Conservation (phyloP, 257 asterid species). For the Nicotiana noctiflora region DNA sequence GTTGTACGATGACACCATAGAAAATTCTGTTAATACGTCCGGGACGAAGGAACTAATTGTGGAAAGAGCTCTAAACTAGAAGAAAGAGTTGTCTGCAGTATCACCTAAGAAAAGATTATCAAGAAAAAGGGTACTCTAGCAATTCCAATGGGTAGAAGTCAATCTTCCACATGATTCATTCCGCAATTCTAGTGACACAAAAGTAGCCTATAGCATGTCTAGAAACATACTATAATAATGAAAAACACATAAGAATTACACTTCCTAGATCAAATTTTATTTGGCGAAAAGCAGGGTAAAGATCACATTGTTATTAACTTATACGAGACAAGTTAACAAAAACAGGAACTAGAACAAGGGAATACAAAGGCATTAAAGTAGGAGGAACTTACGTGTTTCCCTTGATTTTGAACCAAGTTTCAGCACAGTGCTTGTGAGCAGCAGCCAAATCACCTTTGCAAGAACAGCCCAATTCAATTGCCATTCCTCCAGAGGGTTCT, state of each 20-base stretch:
- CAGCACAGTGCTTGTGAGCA: conserved; percentile 50
- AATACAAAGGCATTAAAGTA: background rate
- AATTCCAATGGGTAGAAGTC: background rate
- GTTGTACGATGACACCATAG: background rate
- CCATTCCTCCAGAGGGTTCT: conserved; percentile 14
- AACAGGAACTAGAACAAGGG: background rate
- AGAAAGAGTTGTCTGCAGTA: background rate
- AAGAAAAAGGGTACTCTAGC: background rate
- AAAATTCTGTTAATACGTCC: background rate
- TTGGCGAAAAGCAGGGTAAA: background rate
- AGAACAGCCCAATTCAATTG: conserved; percentile 41
- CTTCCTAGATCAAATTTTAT: background rate
- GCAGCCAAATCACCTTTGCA: conserved; percentile 55
- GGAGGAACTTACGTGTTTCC: conserved; percentile 41
- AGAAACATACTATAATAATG: background rate
- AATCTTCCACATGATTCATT: background rate
- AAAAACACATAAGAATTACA: background rate
- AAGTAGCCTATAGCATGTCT: background rate
- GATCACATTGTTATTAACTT: background rate
- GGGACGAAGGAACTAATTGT: background rate
- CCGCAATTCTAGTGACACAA: background rate
- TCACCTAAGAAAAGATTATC: background rate
- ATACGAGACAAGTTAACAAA: background rate
- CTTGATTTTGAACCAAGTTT: conserved; percentile 47
- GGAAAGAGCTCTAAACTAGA: background rate